A percentile compares a stretch with the other conserved stretches of the same genome.
These are phyloP conservation scores for Sordariomycetes sp. DNA, from an alignment of 2,329 filamentous ascomycete genomes.

Conservation along the genomic window DNA sequence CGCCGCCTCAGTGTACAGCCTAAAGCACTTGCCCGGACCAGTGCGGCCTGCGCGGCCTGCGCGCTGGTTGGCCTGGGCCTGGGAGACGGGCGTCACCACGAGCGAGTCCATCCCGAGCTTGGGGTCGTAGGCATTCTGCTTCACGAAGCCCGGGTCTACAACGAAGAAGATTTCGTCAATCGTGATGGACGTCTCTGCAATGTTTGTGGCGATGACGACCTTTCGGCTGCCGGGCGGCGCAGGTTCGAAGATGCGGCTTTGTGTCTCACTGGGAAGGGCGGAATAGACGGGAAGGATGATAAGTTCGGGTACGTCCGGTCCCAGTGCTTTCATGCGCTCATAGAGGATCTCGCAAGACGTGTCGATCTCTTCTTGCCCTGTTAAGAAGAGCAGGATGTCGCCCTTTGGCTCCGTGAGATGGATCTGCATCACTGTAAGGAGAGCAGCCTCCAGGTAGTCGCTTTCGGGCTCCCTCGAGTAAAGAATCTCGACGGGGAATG, in stretches of 20 bases:
- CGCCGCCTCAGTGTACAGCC: conserved; percentile 87
- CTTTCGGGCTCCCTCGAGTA: conserved; percentile 92
- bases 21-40: conserved; percentile 90
- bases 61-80: conserved; percentile 91
- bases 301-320: conserved; percentile 79
- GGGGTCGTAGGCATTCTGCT: conserved; percentile 92
- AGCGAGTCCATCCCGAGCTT: conserved; percentile 97
- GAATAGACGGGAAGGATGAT: conserved; percentile 95
- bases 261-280: conserved; percentile 83
- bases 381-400: conserved; percentile 94
- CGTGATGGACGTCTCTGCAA: conserved; percentile 94
- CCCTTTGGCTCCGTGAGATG: conserved; percentile 84
- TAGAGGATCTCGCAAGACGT: conserved; percentile 84
- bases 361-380: conserved; percentile 96
- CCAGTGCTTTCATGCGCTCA: conserved; percentile 92
- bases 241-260: conserved; percentile 88
- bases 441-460: conserved; percentile 84
- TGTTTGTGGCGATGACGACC: conserved; percentile 96
- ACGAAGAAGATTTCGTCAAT: conserved; percentile 98
- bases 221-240: conserved; percentile 77
- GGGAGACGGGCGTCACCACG: conserved; percentile 89
- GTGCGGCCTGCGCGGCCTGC: conserved; percentile 88
- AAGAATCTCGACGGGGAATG: conserved; percentile 89
- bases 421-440: conserved; percentile 98
- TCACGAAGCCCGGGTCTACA: conserved; percentile 92